Percentiles rank a stretch among this genome's conserved stretches.
Conservation (phyloP, 345 rosid genomes). For the Trapa bicornis region DNA sequence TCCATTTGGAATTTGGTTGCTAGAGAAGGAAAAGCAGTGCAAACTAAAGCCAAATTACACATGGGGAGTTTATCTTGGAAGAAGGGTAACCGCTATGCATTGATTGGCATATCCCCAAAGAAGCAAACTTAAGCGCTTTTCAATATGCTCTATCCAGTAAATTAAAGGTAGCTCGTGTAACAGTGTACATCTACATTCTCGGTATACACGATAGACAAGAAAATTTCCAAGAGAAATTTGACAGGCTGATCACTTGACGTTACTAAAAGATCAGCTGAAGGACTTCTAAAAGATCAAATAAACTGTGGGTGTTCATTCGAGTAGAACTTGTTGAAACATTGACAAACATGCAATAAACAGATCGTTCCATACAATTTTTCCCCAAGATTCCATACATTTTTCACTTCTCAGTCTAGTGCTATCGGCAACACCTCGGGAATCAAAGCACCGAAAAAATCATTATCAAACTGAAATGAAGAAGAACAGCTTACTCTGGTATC, state of each 20-base stretch:
- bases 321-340: too few relatives aligned
- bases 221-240: neutral
- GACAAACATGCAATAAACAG: neutral
- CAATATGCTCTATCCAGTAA: neutral
- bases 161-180: neutral
- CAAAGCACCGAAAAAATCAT: neutral
- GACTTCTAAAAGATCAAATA: neutral
- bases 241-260: neutral
- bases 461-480: neutral
- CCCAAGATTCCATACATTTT: too few relatives aligned
- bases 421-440: neutral
- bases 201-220: neutral
- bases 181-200: neutral
- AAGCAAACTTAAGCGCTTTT: neutral
- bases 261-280: neutral
- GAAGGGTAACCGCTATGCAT: neutral
- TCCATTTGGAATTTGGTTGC: neutral
- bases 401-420: neutral
- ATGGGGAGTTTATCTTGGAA: neutral
- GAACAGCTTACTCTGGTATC: slow-evolving; percentile 62
- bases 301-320: too few relatives aligned
- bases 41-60: neutral
- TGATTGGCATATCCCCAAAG: too few relatives aligned
- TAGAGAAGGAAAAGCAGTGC: neutral
- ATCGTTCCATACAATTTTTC: neutral